Base-by-base conservation (phyloP, 176 grass and related monocot genomes). In the Puccinellia tenuiflora region DNA sequence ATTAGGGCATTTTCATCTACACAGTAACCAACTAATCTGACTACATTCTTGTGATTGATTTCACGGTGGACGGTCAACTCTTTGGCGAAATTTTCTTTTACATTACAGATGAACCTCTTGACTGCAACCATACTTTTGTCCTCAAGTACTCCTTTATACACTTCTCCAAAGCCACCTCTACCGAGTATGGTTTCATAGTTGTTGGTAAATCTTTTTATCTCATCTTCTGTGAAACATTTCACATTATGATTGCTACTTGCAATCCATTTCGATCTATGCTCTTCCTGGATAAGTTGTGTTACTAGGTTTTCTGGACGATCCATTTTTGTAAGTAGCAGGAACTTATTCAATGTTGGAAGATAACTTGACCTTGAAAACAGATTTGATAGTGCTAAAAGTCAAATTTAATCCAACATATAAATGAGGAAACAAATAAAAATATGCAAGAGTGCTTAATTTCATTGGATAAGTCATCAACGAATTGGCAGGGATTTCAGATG, bases 11-110 rank as follows among this genome's bases (percentile, higher is more conserved):
- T 75, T 75, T 75, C 70, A 9, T 75, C 81, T 9, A 34, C 7
- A 35, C 81, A 83, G 13, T 22, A 74, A 4, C 69, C 81, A 1
- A 83, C 47, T 43, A 83, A 55, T 24, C 55, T 62, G 9, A 83
- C 42, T 14, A 63, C 81, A 4, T 83, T 75, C 81, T 63, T 75
- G 42, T 83, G 81, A 24, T 83, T 84, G 56, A 84, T 84, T 20
- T 51, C 81, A 52, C 70, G 40, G 37, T 77, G 83, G 35, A 85
- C 18, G 0, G 15, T 56, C 35, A 85, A 15, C 61, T 85, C 83
- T 56, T 77, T 85, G 15, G 74, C 83, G 12, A 85, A 85, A 2
- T 68, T 15, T 55, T 85, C 73, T 56, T 45, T 56, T 38, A 45
- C 61, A 34, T 66, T 45, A 25, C 0, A 4, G 25, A 33, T 68